Conservation (phyloP, 2,329 filamentous ascomycete species). For the Pseudocercospora cruenta region DNA sequence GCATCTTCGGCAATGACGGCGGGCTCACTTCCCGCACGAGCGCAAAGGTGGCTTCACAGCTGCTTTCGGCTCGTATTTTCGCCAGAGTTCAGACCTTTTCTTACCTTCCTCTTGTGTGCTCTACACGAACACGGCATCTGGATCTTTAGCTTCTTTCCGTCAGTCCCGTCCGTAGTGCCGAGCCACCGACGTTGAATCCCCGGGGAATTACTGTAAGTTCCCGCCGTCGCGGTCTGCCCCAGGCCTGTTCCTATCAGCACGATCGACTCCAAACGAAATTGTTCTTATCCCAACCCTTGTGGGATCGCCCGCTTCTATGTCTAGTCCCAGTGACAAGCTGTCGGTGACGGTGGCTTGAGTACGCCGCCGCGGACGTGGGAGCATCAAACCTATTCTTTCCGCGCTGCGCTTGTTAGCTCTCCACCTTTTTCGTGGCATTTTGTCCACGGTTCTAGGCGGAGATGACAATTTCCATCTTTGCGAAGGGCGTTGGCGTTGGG, state of each 20-base stretch:
- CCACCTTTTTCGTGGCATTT: slow-evolving; percentile 13
- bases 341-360: slow-evolving; percentile 26
- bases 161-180: slow-evolving; percentile 21
- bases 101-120: background rate
- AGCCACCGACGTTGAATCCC: slow-evolving; percentile 16
- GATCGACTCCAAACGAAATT: slow-evolving; percentile 30
- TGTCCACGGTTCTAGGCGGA: slow-evolving; percentile 16
- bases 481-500: slow-evolving; percentile 21
- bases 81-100: background rate
- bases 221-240: slow-evolving; percentile 17
- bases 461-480: slow-evolving; percentile 22
- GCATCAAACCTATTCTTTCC: slow-evolving; percentile 24
- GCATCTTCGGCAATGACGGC: background rate
- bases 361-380: slow-evolving; percentile 24
- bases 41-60: background rate
- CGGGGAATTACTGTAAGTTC: slow-evolving; percentile 20
- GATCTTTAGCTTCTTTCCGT: slow-evolving; percentile 17
- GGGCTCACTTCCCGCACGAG: background rate
- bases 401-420: slow-evolving; percentile 11
- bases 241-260: slow-evolving; percentile 12
- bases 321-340: slow-evolving; percentile 22
- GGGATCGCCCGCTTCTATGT: slow-evolving; percentile 17
- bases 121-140: slow-evolving; percentile 19
- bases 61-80: background rate
- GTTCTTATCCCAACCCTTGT: slow-evolving; percentile 23